phyloP scores from a whole-genome alignment of 208 protist genomes.

The Plasmodiophora brassicae region DNA sequence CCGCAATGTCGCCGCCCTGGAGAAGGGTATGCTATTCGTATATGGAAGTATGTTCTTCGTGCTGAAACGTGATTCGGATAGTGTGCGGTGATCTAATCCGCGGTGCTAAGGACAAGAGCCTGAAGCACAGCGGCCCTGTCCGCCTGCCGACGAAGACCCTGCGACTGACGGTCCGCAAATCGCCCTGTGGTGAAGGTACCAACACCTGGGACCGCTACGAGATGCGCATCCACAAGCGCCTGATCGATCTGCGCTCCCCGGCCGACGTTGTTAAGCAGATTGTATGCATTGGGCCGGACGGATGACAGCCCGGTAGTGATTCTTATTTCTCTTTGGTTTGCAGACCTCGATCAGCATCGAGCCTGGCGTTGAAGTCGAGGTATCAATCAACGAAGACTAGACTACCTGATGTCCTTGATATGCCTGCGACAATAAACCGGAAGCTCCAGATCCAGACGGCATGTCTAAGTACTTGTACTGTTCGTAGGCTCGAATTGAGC shows the following conservation, averaged over 20 bases:
- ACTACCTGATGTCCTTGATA: too few species aligned
- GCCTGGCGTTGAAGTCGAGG: slow-evolving; percentile 63
- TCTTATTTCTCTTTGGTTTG: neutral
- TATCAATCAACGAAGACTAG: slow-evolving; percentile 51
- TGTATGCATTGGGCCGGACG: neutral
- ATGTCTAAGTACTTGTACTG: too few species aligned
- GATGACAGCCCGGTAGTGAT: neutral
- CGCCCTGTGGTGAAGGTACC: slow-evolving; percentile 98
- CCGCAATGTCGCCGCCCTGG: slow-evolving; percentile 87
- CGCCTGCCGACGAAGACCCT: slow-evolving; percentile 95
- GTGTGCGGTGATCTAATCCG: slow-evolving; percentile 86
- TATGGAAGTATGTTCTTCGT: neutral
- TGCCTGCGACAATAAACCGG: too few species aligned
- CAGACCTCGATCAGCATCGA: slow-evolving; percentile 61
- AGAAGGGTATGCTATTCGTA: slow-evolving; percentile 73
- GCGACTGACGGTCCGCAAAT: slow-evolving; percentile 95
- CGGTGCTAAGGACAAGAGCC: slow-evolving; percentile 84
- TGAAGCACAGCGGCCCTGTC: slow-evolving; percentile 91
- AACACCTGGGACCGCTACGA: slow-evolving; percentile 98
- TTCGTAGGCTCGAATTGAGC: too few species aligned
- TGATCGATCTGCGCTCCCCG: slow-evolving; percentile 90
- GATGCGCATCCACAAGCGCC: slow-evolving; percentile 99
- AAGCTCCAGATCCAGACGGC: too few species aligned
- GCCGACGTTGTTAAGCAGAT: slow-evolving; percentile 80
- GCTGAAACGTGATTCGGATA: slow-evolving; percentile 38